phyloP scores from a whole-genome alignment of 106 monocot species.

The Apostasia shenzhenica region DNA sequence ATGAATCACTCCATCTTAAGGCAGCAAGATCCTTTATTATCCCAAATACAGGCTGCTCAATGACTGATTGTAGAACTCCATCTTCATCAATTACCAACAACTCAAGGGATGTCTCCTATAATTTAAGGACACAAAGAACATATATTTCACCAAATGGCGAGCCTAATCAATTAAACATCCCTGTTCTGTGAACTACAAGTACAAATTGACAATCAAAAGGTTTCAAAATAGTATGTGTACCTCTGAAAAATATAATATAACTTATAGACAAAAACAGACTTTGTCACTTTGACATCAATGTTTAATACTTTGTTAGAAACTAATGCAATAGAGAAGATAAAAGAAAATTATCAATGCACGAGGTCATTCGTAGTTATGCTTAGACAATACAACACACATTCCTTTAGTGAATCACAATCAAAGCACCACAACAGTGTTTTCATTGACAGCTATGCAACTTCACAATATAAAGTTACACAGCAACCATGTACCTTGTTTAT shows the following conservation, averaged over 20 bases:
- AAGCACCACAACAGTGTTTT: too few relatives aligned
- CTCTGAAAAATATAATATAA: background rate
- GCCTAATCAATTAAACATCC: constrained; percentile 2
- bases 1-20: constrained; percentile 45
- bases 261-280: background rate
- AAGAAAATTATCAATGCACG: too few relatives aligned
- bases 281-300: background rate
- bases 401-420: too few relatives aligned
- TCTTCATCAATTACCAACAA: constrained; percentile 61
- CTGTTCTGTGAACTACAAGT: background rate
- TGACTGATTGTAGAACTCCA: constrained; percentile 68
- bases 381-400: too few relatives aligned
- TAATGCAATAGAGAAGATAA: too few relatives aligned
- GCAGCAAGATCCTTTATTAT: constrained; percentile 83
- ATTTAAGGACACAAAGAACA: background rate
- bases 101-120: constrained; percentile 90
- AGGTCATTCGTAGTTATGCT: too few relatives aligned
- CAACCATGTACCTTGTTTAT: too few relatives aligned
- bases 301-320: background rate
- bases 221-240: too few relatives aligned
- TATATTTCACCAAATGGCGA: background rate
- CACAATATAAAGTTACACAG: too few relatives aligned
- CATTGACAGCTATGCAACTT: too few relatives aligned
- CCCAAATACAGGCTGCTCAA: constrained; percentile 88
- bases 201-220: background rate